These are phyloP conservation scores for Populus alba DNA, from an alignment of 345 rosid genomes.

Conservation along the genomic window DNA sequence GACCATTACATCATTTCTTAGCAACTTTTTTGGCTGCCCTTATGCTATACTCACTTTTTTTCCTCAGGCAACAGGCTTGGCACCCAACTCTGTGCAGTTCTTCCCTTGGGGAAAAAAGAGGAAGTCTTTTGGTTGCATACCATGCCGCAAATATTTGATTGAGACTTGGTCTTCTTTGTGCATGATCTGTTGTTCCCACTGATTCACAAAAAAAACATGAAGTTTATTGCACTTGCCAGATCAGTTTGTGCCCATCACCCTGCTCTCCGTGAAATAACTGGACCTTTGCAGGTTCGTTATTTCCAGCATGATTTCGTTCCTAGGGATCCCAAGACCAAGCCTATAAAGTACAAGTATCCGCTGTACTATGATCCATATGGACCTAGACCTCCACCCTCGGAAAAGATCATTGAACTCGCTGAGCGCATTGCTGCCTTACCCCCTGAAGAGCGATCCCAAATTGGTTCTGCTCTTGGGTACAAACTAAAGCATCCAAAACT, in stretches of 20 bases:
- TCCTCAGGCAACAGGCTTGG: not conserved
- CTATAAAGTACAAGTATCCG: constrained; percentile 47
- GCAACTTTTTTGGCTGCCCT: not conserved
- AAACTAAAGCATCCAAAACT: constrained; percentile 33
- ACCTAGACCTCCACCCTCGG: constrained; percentile 52
- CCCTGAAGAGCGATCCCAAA: constrained; percentile 37
- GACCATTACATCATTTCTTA: not conserved
- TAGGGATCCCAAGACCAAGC: constrained; percentile 48
- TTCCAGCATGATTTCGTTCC: constrained; percentile 56
- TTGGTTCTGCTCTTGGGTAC: constrained; percentile 33
- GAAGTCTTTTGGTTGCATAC: not conserved
- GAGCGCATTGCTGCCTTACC: constrained; percentile 45
- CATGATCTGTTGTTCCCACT: not conserved
- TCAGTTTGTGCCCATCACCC: constrained; percentile 11
- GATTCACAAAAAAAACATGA: constrained; percentile 26
- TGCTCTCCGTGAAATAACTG: constrained; percentile 15
- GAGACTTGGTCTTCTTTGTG: not conserved
- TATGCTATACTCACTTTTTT: not conserved
- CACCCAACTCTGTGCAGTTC: not conserved
- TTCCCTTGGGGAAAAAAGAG: not conserved
- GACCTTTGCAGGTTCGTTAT: constrained; percentile 43
- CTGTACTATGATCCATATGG: constrained; percentile 55
- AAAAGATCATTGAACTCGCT: constrained; percentile 50
- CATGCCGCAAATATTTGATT: not conserved
- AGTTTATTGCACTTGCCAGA: constrained; percentile 26